phyloP scores from a whole-genome alignment of 768 basidiomycete genomes.

The Pisolithus marmoratus region DNA sequence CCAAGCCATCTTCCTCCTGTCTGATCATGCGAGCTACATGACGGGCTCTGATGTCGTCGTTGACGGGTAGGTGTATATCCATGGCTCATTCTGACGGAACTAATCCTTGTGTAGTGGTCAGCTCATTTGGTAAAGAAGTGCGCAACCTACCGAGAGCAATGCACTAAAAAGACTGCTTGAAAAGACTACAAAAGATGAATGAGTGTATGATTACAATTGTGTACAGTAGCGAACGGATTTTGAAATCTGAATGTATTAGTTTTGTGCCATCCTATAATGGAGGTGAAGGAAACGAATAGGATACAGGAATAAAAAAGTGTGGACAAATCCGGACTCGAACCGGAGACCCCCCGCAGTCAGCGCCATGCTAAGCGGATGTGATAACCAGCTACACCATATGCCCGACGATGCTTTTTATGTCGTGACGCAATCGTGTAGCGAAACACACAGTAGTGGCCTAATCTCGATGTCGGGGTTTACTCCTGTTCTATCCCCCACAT shows the following conservation, averaged over 20 bases:
- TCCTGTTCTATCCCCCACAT: background rate
- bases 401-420: constrained; percentile 7
- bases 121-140: constrained; percentile 22
- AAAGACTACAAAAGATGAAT: background rate
- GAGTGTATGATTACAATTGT: background rate
- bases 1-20: constrained; percentile 50
- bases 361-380: constrained; percentile 35
- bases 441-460: background rate
- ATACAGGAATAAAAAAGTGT: constrained; percentile 13
- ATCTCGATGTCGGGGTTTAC: background rate
- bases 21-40: constrained; percentile 48
- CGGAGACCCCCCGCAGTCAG: constrained; percentile 34
- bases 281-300: no score
- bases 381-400: constrained; percentile 38
- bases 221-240: background rate
- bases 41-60: constrained; percentile 53
- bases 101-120: constrained; percentile 15
- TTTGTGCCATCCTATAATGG: no score
- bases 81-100: background rate
- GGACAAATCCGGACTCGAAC: constrained; percentile 38
- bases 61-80: constrained; percentile 41
- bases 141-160: background rate
- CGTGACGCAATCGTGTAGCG: no score
- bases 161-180: no score
- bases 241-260: no score